phyloP scores from a whole-genome alignment of 2,329 filamentous ascomycete genomes.

The Alternaria viburni region DNA sequence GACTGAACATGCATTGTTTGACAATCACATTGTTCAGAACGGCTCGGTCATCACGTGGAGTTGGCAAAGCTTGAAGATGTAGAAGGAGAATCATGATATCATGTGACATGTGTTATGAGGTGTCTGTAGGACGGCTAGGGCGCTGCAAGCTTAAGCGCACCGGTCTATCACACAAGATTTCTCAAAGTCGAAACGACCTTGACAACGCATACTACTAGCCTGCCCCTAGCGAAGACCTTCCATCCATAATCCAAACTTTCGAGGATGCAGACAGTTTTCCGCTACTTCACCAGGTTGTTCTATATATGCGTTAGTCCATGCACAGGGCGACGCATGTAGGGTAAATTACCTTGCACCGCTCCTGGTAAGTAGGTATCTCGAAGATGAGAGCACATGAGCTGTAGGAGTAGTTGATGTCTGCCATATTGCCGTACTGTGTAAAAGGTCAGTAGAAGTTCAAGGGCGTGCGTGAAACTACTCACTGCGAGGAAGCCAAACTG shows the following conservation, averaged over 20 bases:
- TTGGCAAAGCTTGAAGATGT: fast-evolving
- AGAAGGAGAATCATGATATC: neutral
- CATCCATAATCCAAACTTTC: too few relatives aligned
- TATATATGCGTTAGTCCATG: too few relatives aligned
- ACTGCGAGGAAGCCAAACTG: too few relatives aligned
- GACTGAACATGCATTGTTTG: neutral
- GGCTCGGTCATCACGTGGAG: neutral
- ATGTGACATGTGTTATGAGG: neutral
- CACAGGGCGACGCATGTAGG: too few relatives aligned
- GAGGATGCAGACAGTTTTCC: too few relatives aligned
- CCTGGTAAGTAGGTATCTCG: slow-evolving; percentile 6
- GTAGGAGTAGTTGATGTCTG: slow-evolving; percentile 6
- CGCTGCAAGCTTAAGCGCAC: neutral
- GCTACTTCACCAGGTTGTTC: neutral
- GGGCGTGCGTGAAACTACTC: too few relatives aligned
- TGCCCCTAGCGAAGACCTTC: too few relatives aligned
- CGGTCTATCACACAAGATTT: neutral
- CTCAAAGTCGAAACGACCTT: too few relatives aligned
- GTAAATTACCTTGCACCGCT: neutral
- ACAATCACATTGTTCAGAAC: neutral
- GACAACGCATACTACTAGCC: too few relatives aligned
- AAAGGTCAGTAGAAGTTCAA: neutral
- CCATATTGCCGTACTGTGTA: slow-evolving; percentile 25
- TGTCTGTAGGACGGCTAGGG: neutral
- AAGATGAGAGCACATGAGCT: slow-evolving; percentile 22